These are phyloP conservation scores for Starmerella kuoi DNA, from an alignment of 805 yeast species.

Conservation along the genomic window DNA sequence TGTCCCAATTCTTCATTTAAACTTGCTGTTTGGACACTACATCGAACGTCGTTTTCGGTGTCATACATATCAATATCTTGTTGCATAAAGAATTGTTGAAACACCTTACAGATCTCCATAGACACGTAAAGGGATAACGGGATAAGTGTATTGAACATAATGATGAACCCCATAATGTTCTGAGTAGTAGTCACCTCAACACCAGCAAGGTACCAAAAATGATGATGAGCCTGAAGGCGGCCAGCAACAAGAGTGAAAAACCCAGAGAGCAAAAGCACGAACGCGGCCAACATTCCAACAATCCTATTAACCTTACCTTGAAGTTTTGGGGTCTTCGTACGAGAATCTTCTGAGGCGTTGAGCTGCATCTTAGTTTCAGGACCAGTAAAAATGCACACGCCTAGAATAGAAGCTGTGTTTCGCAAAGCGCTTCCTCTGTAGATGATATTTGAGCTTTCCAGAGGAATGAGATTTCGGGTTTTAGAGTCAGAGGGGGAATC, in stretches of 20 bases:
- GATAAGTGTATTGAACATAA: conserved; percentile 93
- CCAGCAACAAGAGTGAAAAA: conserved; percentile 75
- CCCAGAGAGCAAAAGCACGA: conserved; percentile 61
- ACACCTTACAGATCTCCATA: conserved; percentile 85
- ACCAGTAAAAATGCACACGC: conserved; percentile 83
- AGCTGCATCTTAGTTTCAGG: conserved; percentile 91
- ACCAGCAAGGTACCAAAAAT: conserved; percentile 59
- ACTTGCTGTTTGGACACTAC: conserved; percentile 90
- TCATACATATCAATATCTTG: conserved; percentile 94
- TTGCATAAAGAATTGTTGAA: conserved; percentile 70
- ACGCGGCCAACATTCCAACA: conserved; percentile 74
- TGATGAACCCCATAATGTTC: conserved; percentile 87
- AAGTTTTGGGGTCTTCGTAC: conserved; percentile 86
- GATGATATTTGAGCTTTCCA: conserved; percentile 70
- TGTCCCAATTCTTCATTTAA: conserved; percentile 95
- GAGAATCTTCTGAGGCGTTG: conserved; percentile 83
- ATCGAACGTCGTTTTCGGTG: conserved; percentile 69
- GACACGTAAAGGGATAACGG: conserved; percentile 92
- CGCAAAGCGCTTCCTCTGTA: conserved; percentile 85
- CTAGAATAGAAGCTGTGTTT: conserved; percentile 64
- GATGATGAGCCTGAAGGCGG: conserved; percentile 16
- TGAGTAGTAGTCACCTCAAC: conserved; percentile 77
- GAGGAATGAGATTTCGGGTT: conserved; percentile 36
- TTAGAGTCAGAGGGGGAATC: neutral
- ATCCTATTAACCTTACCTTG: conserved; percentile 73